A percentile compares a stretch with the other conserved stretches of the same genome.
phyloP scores from a whole-genome alignment of 106 monocot genomes.

The Dendrobium officinale region DNA sequence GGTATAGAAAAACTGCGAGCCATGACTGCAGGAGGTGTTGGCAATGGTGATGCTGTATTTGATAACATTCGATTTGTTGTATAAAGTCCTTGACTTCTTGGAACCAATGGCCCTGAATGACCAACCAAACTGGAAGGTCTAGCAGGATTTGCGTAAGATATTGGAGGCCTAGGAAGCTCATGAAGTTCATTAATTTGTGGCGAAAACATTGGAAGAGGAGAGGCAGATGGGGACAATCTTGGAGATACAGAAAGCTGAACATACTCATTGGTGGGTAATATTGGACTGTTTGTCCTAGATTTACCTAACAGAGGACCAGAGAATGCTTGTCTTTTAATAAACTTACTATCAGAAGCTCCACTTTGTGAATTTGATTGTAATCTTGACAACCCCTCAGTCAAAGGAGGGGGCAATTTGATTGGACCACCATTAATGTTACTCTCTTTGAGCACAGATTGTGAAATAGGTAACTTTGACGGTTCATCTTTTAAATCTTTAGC shows the following conservation, averaged over 20 bases:
- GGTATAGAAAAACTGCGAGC: slow-evolving; percentile 59
- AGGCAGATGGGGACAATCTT: slow-evolving; percentile 16
- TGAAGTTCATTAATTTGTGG: slow-evolving; percentile 58
- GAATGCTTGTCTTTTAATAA: slow-evolving; percentile 45
- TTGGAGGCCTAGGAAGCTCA: slow-evolving; percentile 63
- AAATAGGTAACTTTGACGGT: slow-evolving; percentile 15
- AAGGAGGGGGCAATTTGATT: slow-evolving; percentile 28
- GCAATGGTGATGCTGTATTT: slow-evolving; percentile 34
- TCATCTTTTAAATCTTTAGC: slow-evolving; percentile 23
- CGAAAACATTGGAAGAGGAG: slow-evolving; percentile 33
- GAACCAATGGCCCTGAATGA: slow-evolving; percentile 48
- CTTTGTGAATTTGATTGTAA: slow-evolving; percentile 13
- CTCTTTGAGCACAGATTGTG: slow-evolving; percentile 48
- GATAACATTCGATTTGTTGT: slow-evolving; percentile 12
- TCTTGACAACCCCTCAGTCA: slow-evolving; percentile 14
- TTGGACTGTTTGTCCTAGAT: slow-evolving; percentile 23
- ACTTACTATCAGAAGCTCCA: slow-evolving; percentile 36
- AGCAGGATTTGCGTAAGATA: slow-evolving; percentile 3
- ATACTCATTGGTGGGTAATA: slow-evolving; percentile 10
- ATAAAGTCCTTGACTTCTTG: slow-evolving; percentile 19
- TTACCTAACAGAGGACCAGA: slow-evolving; percentile 53
- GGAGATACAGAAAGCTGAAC: slow-evolving; percentile 15
- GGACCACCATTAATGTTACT: slow-evolving; percentile 38
- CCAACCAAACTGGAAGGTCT: slow-evolving; percentile 30
- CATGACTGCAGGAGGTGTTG: slow-evolving; percentile 36